A percentile compares a stretch with the other conserved stretches of the same genome.
Evolutionary conservation across 805 yeast species (phyloP).

Genomic region (Tetrapisispora fleetii): DNA sequence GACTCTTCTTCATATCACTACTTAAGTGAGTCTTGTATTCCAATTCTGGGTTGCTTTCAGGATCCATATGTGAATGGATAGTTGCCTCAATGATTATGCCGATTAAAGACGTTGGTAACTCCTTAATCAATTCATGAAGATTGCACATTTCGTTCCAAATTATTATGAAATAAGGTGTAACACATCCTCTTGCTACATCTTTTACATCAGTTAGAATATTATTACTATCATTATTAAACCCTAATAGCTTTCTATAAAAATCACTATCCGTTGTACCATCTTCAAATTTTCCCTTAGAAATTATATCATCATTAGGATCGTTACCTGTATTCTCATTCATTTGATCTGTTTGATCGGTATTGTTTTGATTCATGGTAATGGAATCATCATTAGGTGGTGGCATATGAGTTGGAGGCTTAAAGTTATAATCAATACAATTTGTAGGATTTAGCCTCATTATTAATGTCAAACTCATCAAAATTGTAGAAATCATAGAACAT

Average conservation of each 20-base stretch:
- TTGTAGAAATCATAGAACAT: slow-evolving; percentile 17
- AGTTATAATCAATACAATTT: slow-evolving; percentile 23
- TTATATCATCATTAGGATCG: neutral
- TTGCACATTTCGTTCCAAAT: slow-evolving; percentile 22
- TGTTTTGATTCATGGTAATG: neutral
- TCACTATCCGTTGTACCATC: slow-evolving; percentile 6
- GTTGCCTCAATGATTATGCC: slow-evolving; percentile 19
- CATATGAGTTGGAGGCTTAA: slow-evolving; percentile 7
- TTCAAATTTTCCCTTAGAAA: neutral
- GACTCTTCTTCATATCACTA: neutral
- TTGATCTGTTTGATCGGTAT: neutral
- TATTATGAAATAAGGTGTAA: slow-evolving; percentile 24
- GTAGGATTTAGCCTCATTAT: slow-evolving; percentile 24
- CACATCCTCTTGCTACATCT: slow-evolving; percentile 15
- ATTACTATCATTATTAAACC: slow-evolving; percentile 10
- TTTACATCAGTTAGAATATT: slow-evolving; percentile 5
- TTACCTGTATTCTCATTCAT: neutral
- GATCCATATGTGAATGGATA: neutral
- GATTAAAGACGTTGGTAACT: slow-evolving; percentile 25
- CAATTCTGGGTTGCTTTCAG: slow-evolving; percentile 2
- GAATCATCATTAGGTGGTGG: neutral
- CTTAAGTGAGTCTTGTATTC: slow-evolving; percentile 4
- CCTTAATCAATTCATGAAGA: slow-evolving; percentile 21
- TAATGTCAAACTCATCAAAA: slow-evolving; percentile 17
- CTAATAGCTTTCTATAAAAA: slow-evolving; percentile 24